Evolutionary conservation across 2,329 filamentous ascomycete species (phyloP), one percentile per base, ranked within the genome.

Genomic region (Grosmannia clavigera): DNA sequence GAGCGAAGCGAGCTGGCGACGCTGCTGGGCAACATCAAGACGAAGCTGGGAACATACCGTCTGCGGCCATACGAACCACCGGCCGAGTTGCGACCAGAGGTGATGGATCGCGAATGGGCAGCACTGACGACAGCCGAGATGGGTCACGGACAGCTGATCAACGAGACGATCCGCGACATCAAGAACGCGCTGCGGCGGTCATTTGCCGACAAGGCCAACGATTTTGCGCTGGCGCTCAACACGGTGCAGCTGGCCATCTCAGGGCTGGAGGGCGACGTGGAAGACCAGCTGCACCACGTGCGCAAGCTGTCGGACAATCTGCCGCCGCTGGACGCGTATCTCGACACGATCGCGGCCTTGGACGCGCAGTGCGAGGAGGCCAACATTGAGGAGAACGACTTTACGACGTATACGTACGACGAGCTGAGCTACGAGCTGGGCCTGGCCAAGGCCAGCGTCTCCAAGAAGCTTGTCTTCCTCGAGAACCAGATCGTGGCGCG

Each of bases 341-440:
- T 99, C 50, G 85, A 90, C 64, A 88, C 90, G 64, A 96, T 99
- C 69, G 88, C 85, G 16, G 84, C 83, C 12, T 81, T 97, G 55
- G 92, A 96, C 69, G 83, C 84, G 64, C 90, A 96, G 74, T 99
- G 94, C 71, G 82, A 86, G 62, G 92, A 97, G 76, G 94, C 94
- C 63, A 97, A 99, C 71, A 96, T 99, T 64, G 94, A 99, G 73
- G 94, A 99, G 69, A 99, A 99, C 73, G 94, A 99, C 76, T 97
- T 94, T 72, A 99, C 94, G n/a, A 97, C 92, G 10, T 97, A 97
- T 74, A 96, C 92, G 11, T 94, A 97, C 71, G 94, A 99, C 70
- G 94, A 99, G 74, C 81, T 99, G 51, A 85, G 85, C 62, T 99
- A 99, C 74, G 94, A 99, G 74, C 81, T 97, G 61, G 86, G 90